A percentile compares a stretch with the other conserved stretches of the same genome.
Conservation (phyloP, 2,329 filamentous ascomycete genomes). For the Fusarium compactum region DNA sequence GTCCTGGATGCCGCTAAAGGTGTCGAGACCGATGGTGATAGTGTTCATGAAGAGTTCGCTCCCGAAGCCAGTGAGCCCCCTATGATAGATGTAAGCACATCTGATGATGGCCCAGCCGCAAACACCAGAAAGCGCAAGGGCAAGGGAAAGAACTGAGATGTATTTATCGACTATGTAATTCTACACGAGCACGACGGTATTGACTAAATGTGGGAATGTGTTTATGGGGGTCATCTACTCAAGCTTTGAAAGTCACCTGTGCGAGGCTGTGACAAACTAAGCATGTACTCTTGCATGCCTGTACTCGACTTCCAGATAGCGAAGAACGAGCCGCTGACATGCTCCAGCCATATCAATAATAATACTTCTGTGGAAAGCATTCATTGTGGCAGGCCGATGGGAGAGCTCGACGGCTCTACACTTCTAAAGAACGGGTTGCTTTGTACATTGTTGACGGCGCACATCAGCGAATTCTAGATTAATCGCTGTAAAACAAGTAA, state of each 20-base stretch:
- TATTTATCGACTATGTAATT: slow-evolving; percentile 26
- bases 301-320: not conserved
- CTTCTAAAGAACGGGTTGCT: not conserved
- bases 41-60: slow-evolving; percentile 13
- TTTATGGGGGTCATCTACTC: slow-evolving; percentile 14
- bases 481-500: not conserved
- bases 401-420: not conserved
- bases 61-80: slow-evolving; percentile 6
- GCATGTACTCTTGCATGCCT: not conserved
- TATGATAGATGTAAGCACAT: slow-evolving; percentile 29
- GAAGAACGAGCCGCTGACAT: not conserved
- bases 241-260: not conserved
- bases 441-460: not conserved
- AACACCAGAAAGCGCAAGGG: slow-evolving; percentile 44
- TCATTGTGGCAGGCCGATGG: not conserved
- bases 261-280: not conserved
- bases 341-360: not conserved
- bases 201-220: slow-evolving; percentile 18
- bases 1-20: slow-evolving; percentile 58
- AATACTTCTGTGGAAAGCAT: not conserved
- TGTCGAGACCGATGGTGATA: slow-evolving; percentile 29
- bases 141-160: slow-evolving; percentile 45
- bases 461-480: not conserved
- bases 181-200: slow-evolving; percentile 10
- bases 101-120: slow-evolving; percentile 40